Evolutionary conservation across 139 green algal species (phyloP), one percentile per base, ranked within the genome.

Genomic region (Parachlorella kessleri): DNA sequence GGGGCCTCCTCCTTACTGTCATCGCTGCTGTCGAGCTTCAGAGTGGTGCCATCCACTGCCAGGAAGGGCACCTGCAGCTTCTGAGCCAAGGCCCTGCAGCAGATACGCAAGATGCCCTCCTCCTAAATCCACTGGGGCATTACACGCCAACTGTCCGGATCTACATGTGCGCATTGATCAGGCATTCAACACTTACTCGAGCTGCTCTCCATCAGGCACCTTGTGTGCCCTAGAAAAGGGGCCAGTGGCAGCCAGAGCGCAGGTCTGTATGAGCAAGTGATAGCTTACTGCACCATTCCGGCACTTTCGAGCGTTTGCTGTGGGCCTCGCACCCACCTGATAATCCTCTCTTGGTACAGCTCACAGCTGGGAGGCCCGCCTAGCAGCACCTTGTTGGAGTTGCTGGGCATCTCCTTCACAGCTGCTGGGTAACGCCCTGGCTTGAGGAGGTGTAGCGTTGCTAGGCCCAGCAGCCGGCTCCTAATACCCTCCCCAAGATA

Each of bases 291-390:
- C n/a, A n/a, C n/a, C n/a, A n/a, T n/a, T n/a, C n/a, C n/a, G n/a
- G n/a, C n/a, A n/a, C n/a, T n/a, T n/a, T n/a, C n/a, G n/a, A n/a
- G n/a, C n/a, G n/a, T n/a, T n/a, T n/a, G n/a, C n/a, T n/a, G n/a
- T n/a, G n/a, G n/a, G n/a, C n/a, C 28, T 1, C 24, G 6, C 3
- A 3, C 72, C 30, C 42, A 81, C 75, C 75, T 73, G 41, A 85
- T 37, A 6, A 85, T 63, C 26, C 72, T 39, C 70, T 85, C 80
- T 48, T 85, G 80, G 64, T 85, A 85, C 26, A 85, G 65, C 80
- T 85, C 80, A 33, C 80, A 85, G 65, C 41, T 64, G 28, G n/a
- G 53, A 37, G 80, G 63, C 23, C 72, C 80, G 14, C 80, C 80
- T 40, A 85, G 73, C 67, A 85, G 63, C 36, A 81, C 64, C 9